Evolutionary conservation across 75 land plant genomes (phyloP).

Genomic region (Selaginella moellendorffii): DNA sequence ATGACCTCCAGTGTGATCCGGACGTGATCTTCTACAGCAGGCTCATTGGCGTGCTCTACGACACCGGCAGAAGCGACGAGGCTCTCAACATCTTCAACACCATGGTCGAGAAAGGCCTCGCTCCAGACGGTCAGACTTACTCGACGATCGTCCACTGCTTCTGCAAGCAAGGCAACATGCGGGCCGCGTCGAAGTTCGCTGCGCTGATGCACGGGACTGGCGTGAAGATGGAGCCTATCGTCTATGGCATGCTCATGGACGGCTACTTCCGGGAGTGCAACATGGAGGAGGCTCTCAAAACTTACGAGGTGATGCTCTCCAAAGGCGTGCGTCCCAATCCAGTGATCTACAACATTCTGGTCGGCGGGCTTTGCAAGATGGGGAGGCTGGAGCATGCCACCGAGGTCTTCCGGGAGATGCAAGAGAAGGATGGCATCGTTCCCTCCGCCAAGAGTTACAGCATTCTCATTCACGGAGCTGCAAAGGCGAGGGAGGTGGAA

Average conservation of each 20-base stretch:
- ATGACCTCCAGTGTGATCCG: conserved; percentile 18
- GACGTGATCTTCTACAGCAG: too few species aligned
- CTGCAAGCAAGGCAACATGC: too few species aligned
- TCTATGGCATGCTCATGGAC: conserved; percentile 29
- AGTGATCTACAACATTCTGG: too few species aligned
- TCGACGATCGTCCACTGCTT: conserved; percentile 43
- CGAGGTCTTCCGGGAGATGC: conserved; percentile 31
- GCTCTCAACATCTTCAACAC: too few species aligned
- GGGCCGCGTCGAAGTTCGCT: too few species aligned
- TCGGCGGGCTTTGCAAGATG: too few species aligned
- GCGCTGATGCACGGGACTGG: too few species aligned
- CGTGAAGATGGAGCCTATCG: too few species aligned
- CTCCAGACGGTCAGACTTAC: conserved; percentile 52
- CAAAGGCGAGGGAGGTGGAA: conserved; percentile 24
- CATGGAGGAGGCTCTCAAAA: conserved; percentile 28
- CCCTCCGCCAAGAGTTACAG: conserved; percentile 20
- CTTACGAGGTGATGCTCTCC: conserved; percentile 45
- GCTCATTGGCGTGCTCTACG: too few species aligned
- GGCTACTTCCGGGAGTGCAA: conserved; percentile 27
- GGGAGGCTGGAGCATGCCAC: conserved; percentile 24
- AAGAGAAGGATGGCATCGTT: conserved; percentile 19
- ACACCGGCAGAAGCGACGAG: too few species aligned
- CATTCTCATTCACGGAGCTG: conserved; percentile 31
- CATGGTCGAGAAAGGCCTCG: conserved; percentile 36
- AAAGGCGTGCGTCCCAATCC: too few species aligned